Conservation (phyloP, 495 filamentous ascomycete species). For the Trichoderma erinaceum region DNA sequence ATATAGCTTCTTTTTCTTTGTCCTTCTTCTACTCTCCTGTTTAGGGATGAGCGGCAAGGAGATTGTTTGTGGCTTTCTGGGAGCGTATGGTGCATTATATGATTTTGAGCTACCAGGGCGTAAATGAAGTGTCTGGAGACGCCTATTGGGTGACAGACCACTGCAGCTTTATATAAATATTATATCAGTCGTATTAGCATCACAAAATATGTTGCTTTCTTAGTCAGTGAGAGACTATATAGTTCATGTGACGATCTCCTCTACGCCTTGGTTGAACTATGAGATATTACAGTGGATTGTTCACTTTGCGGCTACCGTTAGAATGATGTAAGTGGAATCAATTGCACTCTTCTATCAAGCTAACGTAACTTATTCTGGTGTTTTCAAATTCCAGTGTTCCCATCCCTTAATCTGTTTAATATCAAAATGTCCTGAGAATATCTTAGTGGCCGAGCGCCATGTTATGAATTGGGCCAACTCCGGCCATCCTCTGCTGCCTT, state of each 20-base stretch:
- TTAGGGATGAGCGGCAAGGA: neutral
- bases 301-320: neutral
- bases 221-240: no score
- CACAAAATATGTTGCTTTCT: no score
- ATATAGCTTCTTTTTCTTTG: neutral
- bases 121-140: neutral
- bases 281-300: no score
- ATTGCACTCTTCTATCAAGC: conserved; percentile 8
- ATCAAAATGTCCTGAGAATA: conserved; percentile 1
- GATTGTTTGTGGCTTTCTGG: neutral
- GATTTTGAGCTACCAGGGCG: neutral
- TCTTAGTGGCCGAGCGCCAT: conserved; percentile 5
- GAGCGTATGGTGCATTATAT: neutral
- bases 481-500: neutral
- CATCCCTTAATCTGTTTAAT: neutral
- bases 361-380: conserved; percentile 5
- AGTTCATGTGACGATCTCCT: no score
- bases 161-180: neutral
- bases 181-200: neutral
- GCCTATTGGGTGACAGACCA: neutral
- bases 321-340: neutral
- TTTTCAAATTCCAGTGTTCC: neutral
- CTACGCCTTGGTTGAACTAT: no score
- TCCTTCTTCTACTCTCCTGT: neutral
- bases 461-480: neutral